phyloP scores from a whole-genome alignment of 805 yeast genomes.

The Spathaspora hagerdaliae region DNA sequence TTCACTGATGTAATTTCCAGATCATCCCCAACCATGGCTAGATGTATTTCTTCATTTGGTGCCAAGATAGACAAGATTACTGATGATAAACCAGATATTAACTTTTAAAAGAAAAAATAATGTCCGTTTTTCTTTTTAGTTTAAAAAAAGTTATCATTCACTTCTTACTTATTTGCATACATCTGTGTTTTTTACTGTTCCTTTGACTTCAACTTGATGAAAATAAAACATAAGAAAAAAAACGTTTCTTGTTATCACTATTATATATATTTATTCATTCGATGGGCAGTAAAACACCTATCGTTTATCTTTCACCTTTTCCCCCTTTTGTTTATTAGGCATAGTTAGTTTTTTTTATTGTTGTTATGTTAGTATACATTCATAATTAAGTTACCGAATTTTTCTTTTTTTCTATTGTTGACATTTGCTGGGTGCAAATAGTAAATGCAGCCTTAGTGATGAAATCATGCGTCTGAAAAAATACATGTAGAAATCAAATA shows the following conservation, averaged over 20 bases:
- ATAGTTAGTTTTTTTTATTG: not conserved
- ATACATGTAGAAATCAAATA: too few species aligned
- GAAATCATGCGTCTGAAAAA: too few species aligned
- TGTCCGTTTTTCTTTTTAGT: not conserved
- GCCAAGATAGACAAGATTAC: slow-evolving; percentile 56
- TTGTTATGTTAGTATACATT: not conserved
- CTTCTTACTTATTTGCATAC: not conserved
- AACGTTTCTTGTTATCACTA: too few species aligned
- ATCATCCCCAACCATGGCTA: slow-evolving; percentile 88
- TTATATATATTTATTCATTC: too few species aligned
- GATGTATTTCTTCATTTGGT: slow-evolving; percentile 71
- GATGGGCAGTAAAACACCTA: too few species aligned
- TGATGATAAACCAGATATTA: slow-evolving; percentile 44
- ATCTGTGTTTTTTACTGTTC: too few species aligned
- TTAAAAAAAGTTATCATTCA: not conserved
- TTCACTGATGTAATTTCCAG: slow-evolving; percentile 85
- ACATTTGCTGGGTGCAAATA: too few species aligned
- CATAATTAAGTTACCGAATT: too few species aligned
- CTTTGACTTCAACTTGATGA: too few species aligned
- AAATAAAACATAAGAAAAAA: too few species aligned
- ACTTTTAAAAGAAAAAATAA: slow-evolving; percentile 17
- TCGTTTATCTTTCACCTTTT: too few species aligned
- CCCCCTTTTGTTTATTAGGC: not conserved
- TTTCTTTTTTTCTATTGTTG: slow-evolving; percentile 10
- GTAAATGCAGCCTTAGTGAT: too few species aligned